These are phyloP conservation scores for Penicillium egyptiacum DNA, from an alignment of 495 filamentous ascomycete genomes.

Conservation along the genomic window DNA sequence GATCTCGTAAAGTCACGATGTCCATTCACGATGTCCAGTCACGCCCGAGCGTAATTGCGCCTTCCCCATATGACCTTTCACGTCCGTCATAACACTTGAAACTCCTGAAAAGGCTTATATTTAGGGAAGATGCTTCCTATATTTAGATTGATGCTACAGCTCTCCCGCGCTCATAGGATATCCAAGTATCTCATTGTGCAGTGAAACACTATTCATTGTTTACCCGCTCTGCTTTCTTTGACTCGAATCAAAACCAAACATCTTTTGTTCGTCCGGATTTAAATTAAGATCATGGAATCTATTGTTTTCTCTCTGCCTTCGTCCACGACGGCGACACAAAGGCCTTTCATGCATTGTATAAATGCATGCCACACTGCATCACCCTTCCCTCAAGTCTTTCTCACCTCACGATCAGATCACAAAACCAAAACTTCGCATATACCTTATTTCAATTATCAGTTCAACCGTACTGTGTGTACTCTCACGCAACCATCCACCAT, in stretches of 20 bases:
- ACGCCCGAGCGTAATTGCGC: conserved; percentile 14
- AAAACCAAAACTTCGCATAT: not conserved
- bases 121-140: not conserved
- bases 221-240: not conserved
- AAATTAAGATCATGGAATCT: conserved; percentile 1
- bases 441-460: not conserved
- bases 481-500: not conserved
- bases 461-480: not conserved
- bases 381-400: not conserved
- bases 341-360: conserved; percentile 1
- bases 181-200: not conserved
- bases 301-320: conserved; percentile 1
- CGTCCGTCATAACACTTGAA: conserved; percentile 16
- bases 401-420: not conserved
- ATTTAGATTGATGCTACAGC: not conserved
- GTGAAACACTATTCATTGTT: not conserved
- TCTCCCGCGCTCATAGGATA: not conserved
- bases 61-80: conserved; percentile 22
- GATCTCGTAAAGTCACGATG: conserved; percentile 5
- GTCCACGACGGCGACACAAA: not conserved
- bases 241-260: not conserved
- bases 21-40: conserved; percentile 21
- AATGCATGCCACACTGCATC: not conserved
- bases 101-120: conserved; percentile 2
- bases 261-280: not conserved